These are phyloP conservation scores for Butyriboletus loyo DNA, from an alignment of 768 basidiomycete species.

Conservation along the genomic window DNA sequence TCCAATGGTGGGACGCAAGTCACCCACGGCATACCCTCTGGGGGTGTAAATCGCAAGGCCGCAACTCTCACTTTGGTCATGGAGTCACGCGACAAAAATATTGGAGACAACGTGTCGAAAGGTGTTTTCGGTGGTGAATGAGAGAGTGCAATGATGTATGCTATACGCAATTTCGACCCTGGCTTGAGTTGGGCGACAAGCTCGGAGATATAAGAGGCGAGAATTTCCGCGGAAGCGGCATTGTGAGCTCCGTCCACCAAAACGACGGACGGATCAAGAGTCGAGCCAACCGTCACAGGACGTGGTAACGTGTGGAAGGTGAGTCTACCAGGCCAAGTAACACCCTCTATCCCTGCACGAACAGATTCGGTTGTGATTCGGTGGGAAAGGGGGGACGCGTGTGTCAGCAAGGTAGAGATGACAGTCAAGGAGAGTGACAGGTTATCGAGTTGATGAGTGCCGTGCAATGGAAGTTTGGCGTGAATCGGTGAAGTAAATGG, in stretches of 20 bases:
- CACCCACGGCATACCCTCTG: conserved; percentile 96
- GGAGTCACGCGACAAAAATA: conserved; percentile 47
- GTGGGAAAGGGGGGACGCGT: conserved; percentile 29
- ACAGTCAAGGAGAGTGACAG: conserved; percentile 65
- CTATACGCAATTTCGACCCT: conserved; percentile 40
- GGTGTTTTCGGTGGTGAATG: conserved; percentile 85
- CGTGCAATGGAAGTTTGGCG: conserved; percentile 63
- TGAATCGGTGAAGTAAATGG: conserved; percentile 44
- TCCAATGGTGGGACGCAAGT: conserved; percentile 52
- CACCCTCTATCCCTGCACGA: conserved; percentile 51
- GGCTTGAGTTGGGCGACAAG: conserved; percentile 29
- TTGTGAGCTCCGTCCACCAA: conserved; percentile 97
- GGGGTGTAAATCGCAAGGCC: conserved; percentile 62
- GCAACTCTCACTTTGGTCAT: conserved; percentile 47
- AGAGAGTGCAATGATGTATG: conserved; percentile 80
- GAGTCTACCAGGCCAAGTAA: conserved; percentile 81
- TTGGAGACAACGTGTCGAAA: conserved; percentile 61
- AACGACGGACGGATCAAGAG: conserved; percentile 35
- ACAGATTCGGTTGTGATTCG: conserved; percentile 51
- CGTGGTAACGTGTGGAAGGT: conserved; percentile 52
- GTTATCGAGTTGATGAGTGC: conserved; percentile 84
- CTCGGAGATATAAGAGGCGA: conserved; percentile 56
- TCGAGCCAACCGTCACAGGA: conserved; percentile 16
- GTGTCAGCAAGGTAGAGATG: conserved; percentile 53
- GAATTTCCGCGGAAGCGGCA: conserved; percentile 63